Base-by-base conservation (phyloP, 2,329 filamentous ascomycete genomes). In the Aphanoascus verrucosus region DNA sequence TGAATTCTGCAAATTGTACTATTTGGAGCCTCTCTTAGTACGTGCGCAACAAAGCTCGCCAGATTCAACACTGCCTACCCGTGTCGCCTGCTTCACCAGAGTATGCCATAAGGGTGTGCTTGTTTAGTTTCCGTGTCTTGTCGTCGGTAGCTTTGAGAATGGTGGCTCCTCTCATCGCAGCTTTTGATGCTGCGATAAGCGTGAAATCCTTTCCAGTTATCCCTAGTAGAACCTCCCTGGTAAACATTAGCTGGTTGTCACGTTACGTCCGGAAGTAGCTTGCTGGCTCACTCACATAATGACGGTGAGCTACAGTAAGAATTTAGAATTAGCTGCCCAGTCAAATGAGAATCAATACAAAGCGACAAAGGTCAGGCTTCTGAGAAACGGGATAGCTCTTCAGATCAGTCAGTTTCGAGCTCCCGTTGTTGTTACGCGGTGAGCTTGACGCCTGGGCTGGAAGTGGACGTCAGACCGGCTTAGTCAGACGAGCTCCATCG, bases 141-240 rank as follows among this genome's bases (percentile, higher is more conserved):
- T 98, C 91, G 73, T 98, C 94, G 61, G 83, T 81, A 55, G 88
- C 82, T 75, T 98, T 98, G 68, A 98, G 84, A 71, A 98, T 86
- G 56, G 91, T 96, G 59, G 89, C 88, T 65, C 93, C 93, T 76
- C 93, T 84, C 90, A 97, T 97, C 65, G 90, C 88, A 68, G 93
- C 93, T 78, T 98, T 97, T 59, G 90, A 97, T 65, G 93, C 88
- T 65, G 89, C 93, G 70, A 98, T 84, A 79, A 98, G 83, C 76
- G 90, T 94, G 73, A 96, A 98, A 81, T 98, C 94, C 79, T 95
- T 95, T 77, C 93, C 94, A 56, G 91, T 96, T 72, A 98, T 95
- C 67, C 93, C 93, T 64, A 98, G 81, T 69, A 98, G 81, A 70
- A 97, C 88, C 83, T 98, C 93, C 93, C 90, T 97, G 11, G 17